Base-by-base conservation (phyloP, 2,329 filamentous ascomycete genomes). In the Aschersonia sp. region DNA sequence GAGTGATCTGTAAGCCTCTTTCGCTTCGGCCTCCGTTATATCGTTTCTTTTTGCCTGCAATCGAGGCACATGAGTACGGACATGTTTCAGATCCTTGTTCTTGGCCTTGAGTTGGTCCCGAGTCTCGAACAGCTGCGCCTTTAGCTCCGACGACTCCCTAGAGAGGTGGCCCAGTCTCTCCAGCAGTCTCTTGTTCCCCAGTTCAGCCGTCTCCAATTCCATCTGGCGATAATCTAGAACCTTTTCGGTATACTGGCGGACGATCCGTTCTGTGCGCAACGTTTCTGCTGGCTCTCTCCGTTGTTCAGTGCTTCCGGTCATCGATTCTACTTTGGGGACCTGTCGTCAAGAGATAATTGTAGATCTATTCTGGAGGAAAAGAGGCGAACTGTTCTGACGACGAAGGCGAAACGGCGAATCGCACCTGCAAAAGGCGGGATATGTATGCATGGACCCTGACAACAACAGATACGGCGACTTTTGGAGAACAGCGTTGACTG, bases 181-280 rank as follows among this genome's bases (percentile, higher is more conserved):
- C 11, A 50, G 49, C 32, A 65, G 55, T 31, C 52, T 53, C 41
- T 50, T 51, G 45, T 59, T 62, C 41, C 60, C 57, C 7, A 50
- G 49, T 49, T 66, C 61, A 43, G 58, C 54, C 5, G 47, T 42
- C 44, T 65, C 60, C 12, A 66, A 54, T 43, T 66, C 63, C 44
- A 56, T 54, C 30, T 66, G 63, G 46, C 63, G 60, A 22, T 55
- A 59, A 46, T 66, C 63, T 42, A 66, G 47, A n/a, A 66, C 63
- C 9, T 57, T 54, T 45, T 66, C 63, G 5, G 63, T 64, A 51
- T 61, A 66, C 30, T 52, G 57, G 41, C 62, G 60, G n/a, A 66
- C 51, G 47, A 56, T 54, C 41, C 57, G 55, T 46, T 66, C 61
- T 45, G 63, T 56, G 14, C 54, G 53, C 31, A 65, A 51, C 45